Conservation (phyloP, 2,329 filamentous ascomycete genomes). For the Colletotrichum orchidophilum region DNA sequence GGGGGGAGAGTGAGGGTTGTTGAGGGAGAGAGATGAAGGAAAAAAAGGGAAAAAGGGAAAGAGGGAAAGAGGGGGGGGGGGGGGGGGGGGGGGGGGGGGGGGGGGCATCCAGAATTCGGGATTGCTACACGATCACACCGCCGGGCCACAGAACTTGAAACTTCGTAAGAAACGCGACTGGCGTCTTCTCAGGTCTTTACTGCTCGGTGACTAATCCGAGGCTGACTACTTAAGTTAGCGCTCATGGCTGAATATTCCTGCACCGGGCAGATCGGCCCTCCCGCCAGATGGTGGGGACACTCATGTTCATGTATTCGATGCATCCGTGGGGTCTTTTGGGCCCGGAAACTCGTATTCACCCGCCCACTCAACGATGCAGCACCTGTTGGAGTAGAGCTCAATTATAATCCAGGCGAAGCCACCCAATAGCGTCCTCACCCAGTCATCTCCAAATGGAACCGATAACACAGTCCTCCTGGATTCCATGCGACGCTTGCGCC, state of each 20-base stretch:
- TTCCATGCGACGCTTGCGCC: background rate
- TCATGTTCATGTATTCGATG: conserved; percentile 32
- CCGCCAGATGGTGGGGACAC: conserved; percentile 16
- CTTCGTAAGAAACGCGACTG: background rate
- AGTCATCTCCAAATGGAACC: conserved; percentile 9
- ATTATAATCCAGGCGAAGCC: background rate
- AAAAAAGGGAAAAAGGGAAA: too few species aligned
- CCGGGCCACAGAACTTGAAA: too few species aligned
- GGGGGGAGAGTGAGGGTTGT: too few species aligned
- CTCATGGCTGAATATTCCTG: too few species aligned
- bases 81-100: too few species aligned
- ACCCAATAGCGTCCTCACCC: background rate
- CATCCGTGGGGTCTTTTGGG: conserved; percentile 11
- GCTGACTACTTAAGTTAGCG: too few species aligned
- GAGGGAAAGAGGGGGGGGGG: too few species aligned
- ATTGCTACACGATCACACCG: too few species aligned
- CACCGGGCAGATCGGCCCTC: background rate
- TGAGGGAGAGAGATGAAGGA: too few species aligned
- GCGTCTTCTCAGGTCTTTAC: background rate
- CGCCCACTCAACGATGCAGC: background rate
- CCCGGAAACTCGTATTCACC: conserved; percentile 22
- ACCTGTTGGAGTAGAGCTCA: conserved; percentile 2
- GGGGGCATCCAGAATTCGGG: too few species aligned
- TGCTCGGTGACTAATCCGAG: background rate
- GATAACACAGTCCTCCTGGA: background rate